Evolutionary conservation across 2,329 filamentous ascomycete genomes (phyloP).

Genomic region (Colletotrichum costaricense): DNA sequence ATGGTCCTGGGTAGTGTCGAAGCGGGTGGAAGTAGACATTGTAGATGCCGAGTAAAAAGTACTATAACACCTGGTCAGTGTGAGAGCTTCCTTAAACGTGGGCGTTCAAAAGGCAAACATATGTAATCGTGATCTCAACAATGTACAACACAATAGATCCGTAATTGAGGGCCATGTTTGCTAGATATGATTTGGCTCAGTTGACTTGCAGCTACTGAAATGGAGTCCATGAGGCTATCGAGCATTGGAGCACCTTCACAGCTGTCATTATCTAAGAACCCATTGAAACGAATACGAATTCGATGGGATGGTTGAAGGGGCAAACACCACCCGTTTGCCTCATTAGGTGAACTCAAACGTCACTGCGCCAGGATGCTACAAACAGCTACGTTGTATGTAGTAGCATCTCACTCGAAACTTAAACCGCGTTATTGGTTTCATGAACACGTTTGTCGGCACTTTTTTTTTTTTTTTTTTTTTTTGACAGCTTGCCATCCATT

Average conservation of each 20-base stretch:
- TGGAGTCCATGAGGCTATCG: not conserved
- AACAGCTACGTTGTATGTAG: no score
- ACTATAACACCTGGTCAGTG: not conserved
- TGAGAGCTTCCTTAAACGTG: not conserved
- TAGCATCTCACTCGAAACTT: slow-evolving; percentile 12
- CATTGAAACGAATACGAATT: slow-evolving; percentile 27
- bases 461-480: not conserved
- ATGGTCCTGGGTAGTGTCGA: slow-evolving; percentile 44
- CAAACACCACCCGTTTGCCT: slow-evolving; percentile 2
- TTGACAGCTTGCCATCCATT: not conserved
- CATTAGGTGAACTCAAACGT: slow-evolving; percentile 7
- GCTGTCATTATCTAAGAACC: not conserved
- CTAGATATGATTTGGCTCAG: not conserved
- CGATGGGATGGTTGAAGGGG: slow-evolving; percentile 1
- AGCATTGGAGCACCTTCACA: no score
- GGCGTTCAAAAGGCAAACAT: not conserved
- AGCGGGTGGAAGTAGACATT: slow-evolving; percentile 50
- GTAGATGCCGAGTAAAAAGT: slow-evolving; percentile 39
- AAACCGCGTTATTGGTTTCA: slow-evolving; percentile 13
- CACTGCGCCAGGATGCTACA: not conserved
- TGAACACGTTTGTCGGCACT: not conserved
- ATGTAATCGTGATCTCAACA: not conserved
- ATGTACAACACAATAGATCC: not conserved
- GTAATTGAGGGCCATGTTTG: slow-evolving; percentile 9
- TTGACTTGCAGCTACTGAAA: not conserved